phyloP scores from a whole-genome alignment of 1,284 basidiomycete species.

The Puccinia triticina region DNA sequence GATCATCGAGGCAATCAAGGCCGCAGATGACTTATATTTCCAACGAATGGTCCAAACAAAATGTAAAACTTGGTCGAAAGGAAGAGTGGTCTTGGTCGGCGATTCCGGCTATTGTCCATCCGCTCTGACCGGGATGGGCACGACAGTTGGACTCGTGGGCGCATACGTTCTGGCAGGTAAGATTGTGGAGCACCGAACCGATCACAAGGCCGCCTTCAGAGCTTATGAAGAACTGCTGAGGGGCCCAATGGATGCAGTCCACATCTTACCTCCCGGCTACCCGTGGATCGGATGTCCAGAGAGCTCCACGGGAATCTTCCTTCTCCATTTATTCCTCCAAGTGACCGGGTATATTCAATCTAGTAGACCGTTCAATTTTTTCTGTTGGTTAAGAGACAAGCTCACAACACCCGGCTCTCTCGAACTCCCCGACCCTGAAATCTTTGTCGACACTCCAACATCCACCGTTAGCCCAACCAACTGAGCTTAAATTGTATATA shows the following conservation, averaged over 20 bases:
- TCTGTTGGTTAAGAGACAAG: neutral
- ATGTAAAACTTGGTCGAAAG: slow-evolving; percentile 53
- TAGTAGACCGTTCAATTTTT: neutral
- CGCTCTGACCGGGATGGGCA: slow-evolving; percentile 55
- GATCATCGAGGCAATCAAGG: slow-evolving; percentile 52
- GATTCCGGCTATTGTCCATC: slow-evolving; percentile 55
- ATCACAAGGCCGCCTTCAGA: slow-evolving; percentile 43
- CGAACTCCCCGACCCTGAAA: neutral
- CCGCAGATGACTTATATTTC: slow-evolving; percentile 54
- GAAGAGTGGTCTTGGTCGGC: slow-evolving; percentile 54
- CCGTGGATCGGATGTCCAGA: slow-evolving; percentile 20
- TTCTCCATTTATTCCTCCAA: slow-evolving; percentile 2
- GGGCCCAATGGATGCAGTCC: slow-evolving; percentile 10
- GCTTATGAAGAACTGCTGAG: slow-evolving; percentile 53
- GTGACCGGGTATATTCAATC: neutral
- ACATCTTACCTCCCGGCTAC: neutral
- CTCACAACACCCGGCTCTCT: neutral
- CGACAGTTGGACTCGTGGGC: slow-evolving; percentile 53
- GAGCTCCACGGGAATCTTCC: neutral
- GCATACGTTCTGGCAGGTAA: slow-evolving; percentile 55
- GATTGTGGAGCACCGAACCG: slow-evolving; percentile 51
- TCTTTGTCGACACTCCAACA: neutral
- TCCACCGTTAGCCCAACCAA: neutral
- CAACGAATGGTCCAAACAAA: slow-evolving; percentile 54
- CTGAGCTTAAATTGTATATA: neutral